Base-by-base conservation (phyloP, 108 stramenopile species). In the Cyclostephanos invisitatus region DNA sequence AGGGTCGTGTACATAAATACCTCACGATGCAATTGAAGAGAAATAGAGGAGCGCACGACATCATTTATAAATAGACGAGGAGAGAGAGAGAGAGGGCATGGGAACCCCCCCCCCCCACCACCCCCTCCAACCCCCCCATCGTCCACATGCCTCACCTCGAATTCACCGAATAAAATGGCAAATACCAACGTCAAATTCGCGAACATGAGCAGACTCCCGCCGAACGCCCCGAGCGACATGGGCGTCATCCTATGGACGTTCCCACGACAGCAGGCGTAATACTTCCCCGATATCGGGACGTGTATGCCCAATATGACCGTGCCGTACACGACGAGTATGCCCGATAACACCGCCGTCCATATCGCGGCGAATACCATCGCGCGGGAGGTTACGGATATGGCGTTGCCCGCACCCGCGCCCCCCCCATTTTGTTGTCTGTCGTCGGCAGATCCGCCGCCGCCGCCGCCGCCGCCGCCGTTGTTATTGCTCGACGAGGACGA, bases 201-300 rank as follows among this genome's bases (percentile, higher is more conserved):
- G 77, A 92, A 89, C 91, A 95, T 92, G 17, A 95, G 59, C 1
- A 92, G 66, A 20, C 87, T 82, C 9, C 94, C 94, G 56, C 90
- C 89, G 67, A 95, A 95, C 7, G 89, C 82, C 18, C 94, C 94
- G 32, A 95, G 69, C 2, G 85, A 83, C 73, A 95, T 21, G 2
- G 91, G 91, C 58, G 91, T 92, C 67, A 91, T 91, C 69, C 83
- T 55, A 77, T 92, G 91, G 0, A 95, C 94, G 54, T 80, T 76
- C 14, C 85, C 75, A 10, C 78, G 32, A 58, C 90, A 95, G 50
- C 91, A 92, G 4, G 83, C 78, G 63, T 95, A 92, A 64, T 95
- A 95, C 53, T 83, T 78, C 3, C 91, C 94, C 12, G 90, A 86
- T 9, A 58, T 58, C 1, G 94, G 94, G 14, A 75, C 77, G 72